Evolutionary conservation across 2,329 filamentous ascomycete species (phyloP), one percentile per base, ranked within the genome.

Genomic region (Phoma sp.): DNA sequence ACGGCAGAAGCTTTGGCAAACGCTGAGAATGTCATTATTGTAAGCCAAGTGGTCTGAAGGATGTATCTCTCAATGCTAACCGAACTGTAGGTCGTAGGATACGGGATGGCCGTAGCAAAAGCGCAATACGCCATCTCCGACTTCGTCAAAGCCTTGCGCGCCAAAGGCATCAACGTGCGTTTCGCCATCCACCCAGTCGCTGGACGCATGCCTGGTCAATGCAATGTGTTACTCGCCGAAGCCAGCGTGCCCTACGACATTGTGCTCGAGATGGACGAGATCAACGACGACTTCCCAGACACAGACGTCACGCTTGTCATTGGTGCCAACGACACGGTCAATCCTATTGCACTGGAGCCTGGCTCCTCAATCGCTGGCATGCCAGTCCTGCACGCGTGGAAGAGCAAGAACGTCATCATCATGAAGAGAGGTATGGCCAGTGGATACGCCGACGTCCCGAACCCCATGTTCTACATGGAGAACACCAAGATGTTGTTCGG

Each of bases 31-130:
- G 90, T 96, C 51, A 95, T 96, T 65, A 92, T 96, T 48, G 87
- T 80, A 60, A 64, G 68, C 61, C 7, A 24, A 25, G 0, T 13
- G 11, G n/a, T 30, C 13, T 38, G n/a, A 10, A 18, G 2, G 39
- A 9, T 0, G 4, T 25, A 29, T 0, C 0, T 25, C 4, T 4
- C 18, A 0, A 9, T 32, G 18, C 32, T 56, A 44, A 61, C 62
- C 18, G 41, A 27, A 1, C 7, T 25, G 11, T 29, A 71, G 68
- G 73, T 93, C 1, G 91, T 96, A 4, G 92, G 92, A 1, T 96
- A 96, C 65, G 92, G 92, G 47, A 96, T 96, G 92, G 92, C 92
- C 0, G 91, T 96, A 1, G 91, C 92, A 7, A 96, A 96, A 75
- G 91, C 92, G 3, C 92, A 96, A 75, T 96, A 96, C 69, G 90